phyloP scores from a whole-genome alignment of 805 yeast genomes.

The Lipomyces yamadae region DNA sequence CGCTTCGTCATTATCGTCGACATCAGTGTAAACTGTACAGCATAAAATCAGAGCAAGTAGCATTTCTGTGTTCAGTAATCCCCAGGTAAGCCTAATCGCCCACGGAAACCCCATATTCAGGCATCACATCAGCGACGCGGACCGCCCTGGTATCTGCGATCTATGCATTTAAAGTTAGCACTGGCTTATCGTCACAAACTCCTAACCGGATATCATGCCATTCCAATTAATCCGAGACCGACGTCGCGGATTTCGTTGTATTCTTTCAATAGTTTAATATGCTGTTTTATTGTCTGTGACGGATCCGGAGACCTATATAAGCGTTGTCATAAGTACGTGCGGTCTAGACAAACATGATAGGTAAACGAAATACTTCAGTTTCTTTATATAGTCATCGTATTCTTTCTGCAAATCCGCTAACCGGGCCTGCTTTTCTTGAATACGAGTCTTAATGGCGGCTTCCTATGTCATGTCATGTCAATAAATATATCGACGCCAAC shows the following conservation, averaged over 20 bases:
- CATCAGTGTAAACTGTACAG: not conserved
- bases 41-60: constrained; percentile 2
- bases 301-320: constrained; percentile 46
- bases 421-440: constrained; percentile 25
- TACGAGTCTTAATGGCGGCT: constrained; percentile 23
- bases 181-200: not conserved
- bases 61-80: not conserved
- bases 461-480: constrained; percentile 16
- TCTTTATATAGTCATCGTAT: constrained; percentile 20
- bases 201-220: constrained; percentile 46
- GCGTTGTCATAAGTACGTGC: not conserved
- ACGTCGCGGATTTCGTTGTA: constrained; percentile 70
- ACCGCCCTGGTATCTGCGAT: constrained; percentile 32
- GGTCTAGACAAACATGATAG: not conserved
- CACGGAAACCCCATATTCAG: constrained; percentile 25
- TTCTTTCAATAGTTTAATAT: constrained; percentile 57
- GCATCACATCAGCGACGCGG: constrained; percentile 29
- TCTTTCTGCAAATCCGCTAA: constrained; percentile 26
- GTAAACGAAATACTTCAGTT: constrained; percentile 21
- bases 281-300: constrained; percentile 54
- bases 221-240: constrained; percentile 59
- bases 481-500: not conserved
- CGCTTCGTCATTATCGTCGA: too few relatives aligned
- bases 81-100: constrained; percentile 12
- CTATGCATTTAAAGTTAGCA: constrained; percentile 12